Conservation (phyloP, 169 alveolate species). For the Plasmodium sp. region DNA sequence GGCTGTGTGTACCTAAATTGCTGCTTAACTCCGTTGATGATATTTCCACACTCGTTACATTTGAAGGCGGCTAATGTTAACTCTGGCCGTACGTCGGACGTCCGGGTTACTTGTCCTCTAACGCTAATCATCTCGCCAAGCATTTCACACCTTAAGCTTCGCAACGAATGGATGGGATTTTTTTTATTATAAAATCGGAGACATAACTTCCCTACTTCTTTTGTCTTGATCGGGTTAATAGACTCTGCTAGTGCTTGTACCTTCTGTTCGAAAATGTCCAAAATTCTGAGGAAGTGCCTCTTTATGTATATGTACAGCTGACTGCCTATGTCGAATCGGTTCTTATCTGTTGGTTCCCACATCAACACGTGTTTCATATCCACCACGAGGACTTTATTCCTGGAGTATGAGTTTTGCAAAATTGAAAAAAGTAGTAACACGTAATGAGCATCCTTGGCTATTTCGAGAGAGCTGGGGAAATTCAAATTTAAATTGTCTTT, state of each 20-base stretch:
- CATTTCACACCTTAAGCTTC: conserved; percentile 86
- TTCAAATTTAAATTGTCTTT: conserved; percentile 68
- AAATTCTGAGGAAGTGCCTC: conserved; percentile 82
- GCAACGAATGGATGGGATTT: conserved; percentile 77
- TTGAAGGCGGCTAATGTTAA: conserved; percentile 93
- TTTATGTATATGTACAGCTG: conserved; percentile 83
- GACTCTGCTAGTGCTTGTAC: conserved; percentile 80
- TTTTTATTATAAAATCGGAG: conserved; percentile 81
- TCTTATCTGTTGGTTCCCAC: conserved; percentile 81
- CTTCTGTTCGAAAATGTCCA: conserved; percentile 83
- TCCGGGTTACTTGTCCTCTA: conserved; percentile 97
- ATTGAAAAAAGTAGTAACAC: conserved; percentile 43
- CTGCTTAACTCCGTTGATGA: conserved; percentile 92
- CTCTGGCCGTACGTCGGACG: conserved; percentile 98
- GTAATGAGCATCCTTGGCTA: conserved; percentile 71
- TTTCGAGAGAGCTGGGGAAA: conserved; percentile 77
- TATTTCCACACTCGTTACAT: conserved; percentile 93
- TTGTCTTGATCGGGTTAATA: conserved; percentile 76
- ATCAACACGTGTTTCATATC: conserved; percentile 80
- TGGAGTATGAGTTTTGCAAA: conserved; percentile 75
- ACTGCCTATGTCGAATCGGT: conserved; percentile 77
- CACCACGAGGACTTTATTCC: conserved; percentile 81
- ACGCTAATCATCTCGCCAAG: conserved; percentile 94
- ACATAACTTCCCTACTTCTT: conserved; percentile 77
- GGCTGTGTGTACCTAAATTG: conserved; percentile 94